These are phyloP conservation scores for Saccharomycopsis hybrid DNA, from an alignment of 1,139 yeast genomes.

Conservation along the genomic window DNA sequence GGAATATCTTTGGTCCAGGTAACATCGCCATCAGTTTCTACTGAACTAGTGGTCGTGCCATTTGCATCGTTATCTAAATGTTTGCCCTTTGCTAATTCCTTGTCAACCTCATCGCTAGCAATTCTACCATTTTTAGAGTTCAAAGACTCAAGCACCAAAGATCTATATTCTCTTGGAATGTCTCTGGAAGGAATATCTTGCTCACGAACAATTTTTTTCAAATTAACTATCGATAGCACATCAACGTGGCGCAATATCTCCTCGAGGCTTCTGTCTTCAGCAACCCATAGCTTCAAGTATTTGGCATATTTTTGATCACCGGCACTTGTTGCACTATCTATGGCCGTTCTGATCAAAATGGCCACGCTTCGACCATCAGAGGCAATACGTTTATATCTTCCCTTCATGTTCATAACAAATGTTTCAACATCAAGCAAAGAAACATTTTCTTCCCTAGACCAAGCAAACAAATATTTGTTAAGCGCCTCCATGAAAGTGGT, in stretches of 20 bases:
- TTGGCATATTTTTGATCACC: conserved; percentile 7
- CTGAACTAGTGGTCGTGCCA: neutral
- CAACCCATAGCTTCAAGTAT: conserved; percentile 4
- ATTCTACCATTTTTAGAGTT: conserved; percentile 12
- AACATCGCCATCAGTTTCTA: neutral
- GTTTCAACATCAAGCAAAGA: conserved; percentile 29
- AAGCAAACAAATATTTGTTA: conserved; percentile 42
- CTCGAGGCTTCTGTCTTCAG: conserved; percentile 22
- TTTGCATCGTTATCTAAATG: conserved; percentile 7
- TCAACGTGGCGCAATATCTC: conserved; percentile 61
- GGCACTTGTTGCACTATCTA: conserved; percentile 24
- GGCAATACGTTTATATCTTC: conserved; percentile 29
- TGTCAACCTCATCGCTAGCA: neutral
- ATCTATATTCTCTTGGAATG: conserved; percentile 34
- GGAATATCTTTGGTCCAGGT: conserved; percentile 22
- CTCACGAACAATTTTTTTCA: conserved; percentile 36
- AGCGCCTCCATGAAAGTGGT: conserved; percentile 33
- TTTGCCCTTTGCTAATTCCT: conserved; percentile 7
- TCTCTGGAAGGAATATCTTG: conserved; percentile 26
- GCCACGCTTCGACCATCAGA: conserved; percentile 42
- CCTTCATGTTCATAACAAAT: conserved; percentile 30
- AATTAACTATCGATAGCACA: conserved; percentile 51
- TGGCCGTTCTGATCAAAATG: conserved; percentile 35
- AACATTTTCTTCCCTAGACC: conserved; percentile 31
- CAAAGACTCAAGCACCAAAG: conserved; percentile 25